Evolutionary conservation across 2,329 filamentous ascomycete species (phyloP), one percentile per base, ranked within the genome.

Genomic region (Neurospora crassa): DNA sequence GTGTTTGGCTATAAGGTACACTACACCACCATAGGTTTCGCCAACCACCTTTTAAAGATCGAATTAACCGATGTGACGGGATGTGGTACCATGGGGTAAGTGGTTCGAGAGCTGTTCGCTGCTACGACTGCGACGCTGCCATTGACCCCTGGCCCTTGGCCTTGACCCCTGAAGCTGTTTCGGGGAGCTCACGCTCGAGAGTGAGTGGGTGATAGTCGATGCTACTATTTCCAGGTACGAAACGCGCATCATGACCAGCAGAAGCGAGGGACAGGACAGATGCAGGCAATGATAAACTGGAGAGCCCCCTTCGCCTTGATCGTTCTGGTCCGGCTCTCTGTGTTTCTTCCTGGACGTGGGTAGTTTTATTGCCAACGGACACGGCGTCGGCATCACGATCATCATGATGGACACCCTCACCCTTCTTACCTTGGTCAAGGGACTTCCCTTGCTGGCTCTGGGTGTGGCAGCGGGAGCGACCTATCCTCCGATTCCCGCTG

Each of bases 401-500:
- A 69, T 53, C 70, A 68, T 40, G 41, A 76, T 76, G 72, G 71
- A 69, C 40, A 37, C 68, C 45, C 34, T 72, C 37, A 37, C 68
- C 45, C 24, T 72, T 29, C n/a, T 63, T 7, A 41, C 53, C 10
- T 41, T 71, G 10, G 71, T 63, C 40, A 70, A 70, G 69, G 71
- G 67, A n/a, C 68, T 74, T 47, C 70, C 72, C 41, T 42, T 75
- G 24, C 40, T 73, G 67, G 75, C 72, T 3, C 63, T 69, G 2
- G 45, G 24, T 29, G 40, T 69, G 20, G 45, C 63, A 16, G 75
- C 71, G 10, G 69, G 59, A 5, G 76, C 73, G 37, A 82, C 79
- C 70, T 85, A 82, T 73, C 85, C 85, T 8, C 68, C 81, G 7
- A 83, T 83, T 43, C 86, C 86, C 1, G 59, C 74, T 0, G 86